Percentiles rank a stretch among this genome's conserved stretches.
phyloP scores from a whole-genome alignment of 176 grass and related monocot species.

The Rhipidocladum racemiflorum region DNA sequence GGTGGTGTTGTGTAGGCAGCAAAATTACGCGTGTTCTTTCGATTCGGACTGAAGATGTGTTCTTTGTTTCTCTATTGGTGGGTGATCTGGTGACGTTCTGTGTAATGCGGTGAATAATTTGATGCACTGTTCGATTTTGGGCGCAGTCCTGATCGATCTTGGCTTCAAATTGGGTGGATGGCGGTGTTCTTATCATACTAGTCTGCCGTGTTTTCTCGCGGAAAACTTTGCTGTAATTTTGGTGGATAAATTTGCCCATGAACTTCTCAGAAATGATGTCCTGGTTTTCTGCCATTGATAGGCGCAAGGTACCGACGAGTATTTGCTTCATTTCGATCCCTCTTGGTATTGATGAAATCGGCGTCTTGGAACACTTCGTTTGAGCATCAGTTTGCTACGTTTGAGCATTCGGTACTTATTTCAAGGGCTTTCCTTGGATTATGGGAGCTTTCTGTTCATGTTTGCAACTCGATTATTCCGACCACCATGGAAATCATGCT shows the following conservation, averaged over 20 bases:
- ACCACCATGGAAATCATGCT: constrained; percentile 45
- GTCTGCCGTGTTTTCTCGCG: background rate
- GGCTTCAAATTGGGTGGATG: background rate
- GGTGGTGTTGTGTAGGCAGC: background rate
- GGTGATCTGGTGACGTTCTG: background rate
- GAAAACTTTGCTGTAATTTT: background rate
- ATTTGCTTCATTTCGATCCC: background rate
- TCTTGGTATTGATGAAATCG: background rate
- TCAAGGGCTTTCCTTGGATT: constrained; percentile 12
- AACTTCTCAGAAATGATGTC: background rate
- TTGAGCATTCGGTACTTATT: background rate
- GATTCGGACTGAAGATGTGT: background rate
- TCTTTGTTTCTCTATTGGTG: background rate
- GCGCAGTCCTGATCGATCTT: background rate
- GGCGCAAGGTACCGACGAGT: background rate
- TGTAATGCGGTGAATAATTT: background rate
- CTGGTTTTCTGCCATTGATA: constrained; percentile 17
- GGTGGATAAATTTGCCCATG: background rate
- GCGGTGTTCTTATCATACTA: background rate
- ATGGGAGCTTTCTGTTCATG: constrained; percentile 95
- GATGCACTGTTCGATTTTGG: background rate
- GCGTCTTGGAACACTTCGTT: background rate
- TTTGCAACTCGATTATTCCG: constrained; percentile 54
- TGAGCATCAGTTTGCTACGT: background rate
- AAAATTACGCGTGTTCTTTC: background rate